Conservation (phyloP, 2,329 filamentous ascomycete species). For the Botrytis tulipae region DNA sequence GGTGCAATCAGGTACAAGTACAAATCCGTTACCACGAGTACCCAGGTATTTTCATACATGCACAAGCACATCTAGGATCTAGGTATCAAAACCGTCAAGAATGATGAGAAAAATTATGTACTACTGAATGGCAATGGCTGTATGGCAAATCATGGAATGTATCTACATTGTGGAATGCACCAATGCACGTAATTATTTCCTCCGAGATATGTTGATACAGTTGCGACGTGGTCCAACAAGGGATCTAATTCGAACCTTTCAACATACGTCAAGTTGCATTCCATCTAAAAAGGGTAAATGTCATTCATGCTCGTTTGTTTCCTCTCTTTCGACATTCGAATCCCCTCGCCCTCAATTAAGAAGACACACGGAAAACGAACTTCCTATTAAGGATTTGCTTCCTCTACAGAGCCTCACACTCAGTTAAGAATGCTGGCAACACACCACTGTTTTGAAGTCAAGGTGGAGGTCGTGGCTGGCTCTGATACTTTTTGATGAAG, state of each 20-base stretch:
- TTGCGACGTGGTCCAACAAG: not conserved
- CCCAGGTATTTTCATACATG: not conserved
- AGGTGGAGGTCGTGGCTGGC: constrained; percentile 69
- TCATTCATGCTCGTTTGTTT: constrained; percentile 45
- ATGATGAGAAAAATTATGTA: not conserved
- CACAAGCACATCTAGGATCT: not conserved
- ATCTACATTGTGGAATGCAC: not conserved
- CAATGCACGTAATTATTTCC: constrained; percentile 1
- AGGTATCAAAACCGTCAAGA: not conserved
- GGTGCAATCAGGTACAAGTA: not conserved
- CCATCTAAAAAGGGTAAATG: not conserved
- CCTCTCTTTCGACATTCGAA: constrained; percentile 69
- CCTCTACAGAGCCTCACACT: constrained; percentile 64
- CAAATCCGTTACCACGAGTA: not conserved
- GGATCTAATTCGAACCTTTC: not conserved
- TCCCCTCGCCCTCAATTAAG: constrained; percentile 70
- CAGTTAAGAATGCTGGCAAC: constrained; percentile 61
- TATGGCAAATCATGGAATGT: not conserved
- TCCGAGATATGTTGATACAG: not conserved
- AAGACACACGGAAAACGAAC: constrained; percentile 66
- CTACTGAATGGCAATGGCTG: not conserved
- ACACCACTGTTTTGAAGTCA: constrained; percentile 57
- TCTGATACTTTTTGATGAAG: constrained; percentile 62
- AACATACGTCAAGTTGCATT: not conserved
- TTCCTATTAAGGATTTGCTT: constrained; percentile 62